Percentiles rank a stretch among this genome's conserved stretches.
phyloP scores from a whole-genome alignment of 2,329 filamentous ascomycete species.

The Aureobasidium subglaciale region DNA sequence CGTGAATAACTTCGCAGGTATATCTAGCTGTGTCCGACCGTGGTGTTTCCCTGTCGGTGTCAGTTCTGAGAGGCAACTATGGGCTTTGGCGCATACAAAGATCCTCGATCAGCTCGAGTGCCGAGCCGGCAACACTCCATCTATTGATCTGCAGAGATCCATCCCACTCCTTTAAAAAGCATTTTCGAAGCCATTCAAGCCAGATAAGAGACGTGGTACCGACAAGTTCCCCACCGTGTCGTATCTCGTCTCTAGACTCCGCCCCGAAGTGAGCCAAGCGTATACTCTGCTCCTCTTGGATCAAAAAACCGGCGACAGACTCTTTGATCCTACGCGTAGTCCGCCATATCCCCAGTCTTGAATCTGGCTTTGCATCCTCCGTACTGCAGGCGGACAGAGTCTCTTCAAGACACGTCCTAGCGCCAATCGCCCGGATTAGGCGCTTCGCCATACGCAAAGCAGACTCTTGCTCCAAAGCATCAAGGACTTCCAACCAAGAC shows the following conservation, averaged over 20 bases:
- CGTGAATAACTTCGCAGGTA: slow-evolving; percentile 64
- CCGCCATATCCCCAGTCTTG: slow-evolving; percentile 6
- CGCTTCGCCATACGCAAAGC: slow-evolving; percentile 44
- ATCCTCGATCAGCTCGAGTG: slow-evolving; percentile 64
- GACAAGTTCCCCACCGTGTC: slow-evolving; percentile 2
- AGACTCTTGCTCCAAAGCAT: slow-evolving; percentile 23
- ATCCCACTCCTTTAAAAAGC: slow-evolving; percentile 76
- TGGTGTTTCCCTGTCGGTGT: slow-evolving; percentile 21
- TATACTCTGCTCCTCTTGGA: slow-evolving; percentile 9
- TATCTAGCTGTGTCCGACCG: slow-evolving; percentile 33
- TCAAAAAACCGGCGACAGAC: neutral
- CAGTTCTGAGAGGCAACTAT: neutral
- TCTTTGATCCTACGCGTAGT: slow-evolving; percentile 5
- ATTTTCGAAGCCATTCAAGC: slow-evolving; percentile 65
- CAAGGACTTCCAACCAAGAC: slow-evolving; percentile 9
- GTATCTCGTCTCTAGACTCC: neutral
- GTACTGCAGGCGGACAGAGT: neutral
- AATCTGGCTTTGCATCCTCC: neutral
- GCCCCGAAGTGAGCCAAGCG: slow-evolving; percentile 12
- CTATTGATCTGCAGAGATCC: slow-evolving; percentile 63
- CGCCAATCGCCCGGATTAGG: slow-evolving; percentile 43
- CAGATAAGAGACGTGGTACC: slow-evolving; percentile 26
- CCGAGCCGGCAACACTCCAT: slow-evolving; percentile 67
- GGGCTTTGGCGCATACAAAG: neutral
- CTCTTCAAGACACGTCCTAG: slow-evolving; percentile 33